These are phyloP conservation scores for Oidiodendron maius DNA, from an alignment of 495 filamentous ascomycete genomes.

Conservation along the genomic window DNA sequence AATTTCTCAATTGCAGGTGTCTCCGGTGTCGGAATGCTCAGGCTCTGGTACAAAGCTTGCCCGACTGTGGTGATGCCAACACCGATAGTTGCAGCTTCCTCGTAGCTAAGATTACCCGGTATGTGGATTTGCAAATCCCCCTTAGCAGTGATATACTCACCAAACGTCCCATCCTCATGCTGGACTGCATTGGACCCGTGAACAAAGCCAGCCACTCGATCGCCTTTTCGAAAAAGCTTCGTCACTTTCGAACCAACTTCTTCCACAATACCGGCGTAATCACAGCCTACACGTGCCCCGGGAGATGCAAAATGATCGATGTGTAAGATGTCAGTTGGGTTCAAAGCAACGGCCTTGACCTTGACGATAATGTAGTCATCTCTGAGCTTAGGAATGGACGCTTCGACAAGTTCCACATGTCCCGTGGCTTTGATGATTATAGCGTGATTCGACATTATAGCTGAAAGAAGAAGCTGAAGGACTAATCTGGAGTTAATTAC, in stretches of 20 bases:
- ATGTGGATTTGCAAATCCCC: constrained; percentile 33
- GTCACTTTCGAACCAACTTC: constrained; percentile 19
- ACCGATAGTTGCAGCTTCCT: constrained; percentile 43
- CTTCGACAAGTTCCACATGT: neutral
- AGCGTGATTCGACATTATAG: neutral
- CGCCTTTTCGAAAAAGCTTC: constrained; percentile 1
- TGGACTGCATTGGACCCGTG: constrained; percentile 5
- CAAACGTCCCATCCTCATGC: constrained; percentile 10
- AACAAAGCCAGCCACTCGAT: constrained; percentile 3
- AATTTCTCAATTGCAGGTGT: constrained; percentile 8
- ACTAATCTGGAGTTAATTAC: too few species aligned
- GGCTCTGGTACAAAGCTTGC: constrained; percentile 38
- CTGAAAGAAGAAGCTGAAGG: too few species aligned
- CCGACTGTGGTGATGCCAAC: constrained; percentile 50
- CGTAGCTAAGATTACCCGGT: constrained; percentile 38
- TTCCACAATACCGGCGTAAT: constrained; percentile 35
- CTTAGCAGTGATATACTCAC: constrained; percentile 34
- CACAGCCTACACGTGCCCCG: constrained; percentile 32
- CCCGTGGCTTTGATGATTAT: neutral
- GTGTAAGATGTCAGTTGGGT: constrained; percentile 39
- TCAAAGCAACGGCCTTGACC: constrained; percentile 33
- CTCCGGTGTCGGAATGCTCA: constrained; percentile 27
- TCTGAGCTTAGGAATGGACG: neutral
- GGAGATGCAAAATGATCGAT: constrained; percentile 21
- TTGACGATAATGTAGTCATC: constrained; percentile 7